Conservation (phyloP, 441 rosid genomes). For the Omphalea diandra region DNA sequence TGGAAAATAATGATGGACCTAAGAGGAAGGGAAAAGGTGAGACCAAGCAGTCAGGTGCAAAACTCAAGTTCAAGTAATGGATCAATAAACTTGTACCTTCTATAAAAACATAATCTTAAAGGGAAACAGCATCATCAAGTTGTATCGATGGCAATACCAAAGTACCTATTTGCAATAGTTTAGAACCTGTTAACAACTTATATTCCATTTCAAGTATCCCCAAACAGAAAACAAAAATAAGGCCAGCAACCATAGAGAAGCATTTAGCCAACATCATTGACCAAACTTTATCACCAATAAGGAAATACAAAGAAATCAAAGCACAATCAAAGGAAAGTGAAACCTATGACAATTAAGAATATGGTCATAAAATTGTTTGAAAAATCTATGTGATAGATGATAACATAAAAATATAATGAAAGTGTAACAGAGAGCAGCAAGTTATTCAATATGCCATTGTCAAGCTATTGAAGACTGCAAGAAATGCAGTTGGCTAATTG, state of each 20-base stretch:
- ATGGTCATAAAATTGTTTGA: not conserved
- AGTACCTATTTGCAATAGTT: slow-evolving; percentile 70
- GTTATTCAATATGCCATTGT: not conserved
- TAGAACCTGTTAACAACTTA: slow-evolving; percentile 66
- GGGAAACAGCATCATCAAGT: slow-evolving; percentile 71
- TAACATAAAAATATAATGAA: not conserved
- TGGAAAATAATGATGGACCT: slow-evolving; percentile 22
- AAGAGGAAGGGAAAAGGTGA: slow-evolving; percentile 18
- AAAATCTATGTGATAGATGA: not conserved
- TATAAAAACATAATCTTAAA: slow-evolving; percentile 64
- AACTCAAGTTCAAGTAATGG: slow-evolving; percentile 34
- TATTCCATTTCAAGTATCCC: slow-evolving; percentile 36
- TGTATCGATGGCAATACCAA: slow-evolving; percentile 70
- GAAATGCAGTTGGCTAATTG: not conserved
- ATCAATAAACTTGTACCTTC: slow-evolving; percentile 61
- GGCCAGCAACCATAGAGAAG: slow-evolving; percentile 2
- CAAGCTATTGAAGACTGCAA: not conserved
- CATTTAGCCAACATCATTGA: slow-evolving; percentile 2
- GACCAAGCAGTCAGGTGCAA: slow-evolving; percentile 21
- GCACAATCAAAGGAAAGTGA: not conserved
- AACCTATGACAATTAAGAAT: not conserved
- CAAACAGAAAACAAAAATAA: slow-evolving; percentile 15
- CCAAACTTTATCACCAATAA: not conserved
- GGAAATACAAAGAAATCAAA: not conserved
- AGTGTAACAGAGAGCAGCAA: not conserved